These are phyloP conservation scores for Paxillus ammoniavirescens DNA, from an alignment of 768 basidiomycete species.

Conservation along the genomic window DNA sequence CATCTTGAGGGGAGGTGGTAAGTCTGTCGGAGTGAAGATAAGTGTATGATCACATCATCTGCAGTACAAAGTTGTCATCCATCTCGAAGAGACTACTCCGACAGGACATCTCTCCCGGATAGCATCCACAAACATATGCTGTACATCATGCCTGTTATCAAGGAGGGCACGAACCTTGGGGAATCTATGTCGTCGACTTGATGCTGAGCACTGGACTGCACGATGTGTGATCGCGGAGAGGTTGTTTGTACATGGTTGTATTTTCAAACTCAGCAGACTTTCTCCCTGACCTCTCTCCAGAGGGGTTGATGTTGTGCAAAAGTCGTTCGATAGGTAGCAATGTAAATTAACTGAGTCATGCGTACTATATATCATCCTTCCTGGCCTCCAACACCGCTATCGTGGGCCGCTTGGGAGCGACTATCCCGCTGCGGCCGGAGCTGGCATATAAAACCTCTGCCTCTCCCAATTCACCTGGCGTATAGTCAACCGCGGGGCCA, in stretches of 20 bases:
- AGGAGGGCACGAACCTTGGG: conserved; percentile 22
- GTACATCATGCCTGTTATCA: not conserved
- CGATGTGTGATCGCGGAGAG: too few relatives aligned
- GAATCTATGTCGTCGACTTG: conserved; percentile 17
- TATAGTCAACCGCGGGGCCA: conserved; percentile 47
- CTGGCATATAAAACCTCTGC: conserved; percentile 71
- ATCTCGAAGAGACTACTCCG: conserved; percentile 6
- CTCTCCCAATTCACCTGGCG: conserved; percentile 52
- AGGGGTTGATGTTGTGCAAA: not conserved
- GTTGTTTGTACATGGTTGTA: too few relatives aligned
- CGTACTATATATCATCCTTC: conserved; percentile 28
- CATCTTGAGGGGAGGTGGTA: conserved; percentile 48
- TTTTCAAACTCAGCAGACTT: not conserved
- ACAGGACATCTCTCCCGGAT: not conserved
- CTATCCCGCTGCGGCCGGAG: conserved; percentile 52
- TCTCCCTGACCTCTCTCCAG: not conserved
- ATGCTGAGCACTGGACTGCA: conserved; percentile 8
- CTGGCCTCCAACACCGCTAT: conserved; percentile 20
- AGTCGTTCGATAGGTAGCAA: conserved; percentile 14
- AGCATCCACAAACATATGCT: not conserved
- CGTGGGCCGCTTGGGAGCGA: conserved; percentile 31
- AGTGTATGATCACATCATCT: conserved; percentile 25
- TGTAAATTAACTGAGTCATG: conserved; percentile 23
- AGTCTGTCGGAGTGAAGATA: conserved; percentile 19
- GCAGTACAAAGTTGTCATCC: conserved; percentile 15